These are phyloP conservation scores for Aureobasidium pullulans DNA, from an alignment of 2,329 filamentous ascomycete genomes.

Conservation along the genomic window DNA sequence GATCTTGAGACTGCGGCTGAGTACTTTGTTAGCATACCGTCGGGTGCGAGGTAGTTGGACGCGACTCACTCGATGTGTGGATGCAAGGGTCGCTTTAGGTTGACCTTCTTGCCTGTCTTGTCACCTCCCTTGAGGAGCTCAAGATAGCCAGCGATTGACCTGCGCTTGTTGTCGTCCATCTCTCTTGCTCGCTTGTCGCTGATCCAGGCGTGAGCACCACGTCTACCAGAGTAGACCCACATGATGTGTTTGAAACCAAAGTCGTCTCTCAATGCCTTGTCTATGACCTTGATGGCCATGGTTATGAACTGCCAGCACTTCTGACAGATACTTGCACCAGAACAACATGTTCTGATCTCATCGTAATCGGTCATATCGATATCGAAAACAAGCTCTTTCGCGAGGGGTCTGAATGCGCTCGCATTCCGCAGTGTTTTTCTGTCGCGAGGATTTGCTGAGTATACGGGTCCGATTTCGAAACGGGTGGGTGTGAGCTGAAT, in stretches of 20 bases:
- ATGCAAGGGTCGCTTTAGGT: conserved; percentile 75
- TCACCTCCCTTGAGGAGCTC: conserved; percentile 83
- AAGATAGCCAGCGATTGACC: conserved; percentile 80
- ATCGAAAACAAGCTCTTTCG: conserved; percentile 97
- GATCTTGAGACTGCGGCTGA: conserved; percentile 72
- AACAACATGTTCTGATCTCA: conserved; percentile 89
- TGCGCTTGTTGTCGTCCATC: conserved; percentile 78
- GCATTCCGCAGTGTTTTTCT: conserved; percentile 79
- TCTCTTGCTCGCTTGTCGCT: conserved; percentile 80
- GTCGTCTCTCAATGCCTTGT: conserved; percentile 79
- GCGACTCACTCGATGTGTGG: conserved; percentile 68
- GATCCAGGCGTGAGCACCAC: conserved; percentile 97
- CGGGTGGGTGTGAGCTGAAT: conserved; percentile 80
- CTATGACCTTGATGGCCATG: conserved; percentile 93
- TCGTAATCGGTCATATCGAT: conserved; percentile 99
- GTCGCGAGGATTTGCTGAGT: conserved; percentile 87
- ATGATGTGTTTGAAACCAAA: conserved; percentile 96
- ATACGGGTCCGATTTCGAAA: conserved; percentile 98
- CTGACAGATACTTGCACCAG: conserved; percentile 83
- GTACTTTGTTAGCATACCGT: background rate
- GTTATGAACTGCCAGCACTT: conserved; percentile 97
- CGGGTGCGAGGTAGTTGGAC: too few relatives aligned
- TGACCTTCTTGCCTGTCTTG: conserved; percentile 80
- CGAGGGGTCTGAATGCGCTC: conserved; percentile 73
- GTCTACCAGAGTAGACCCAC: conserved; percentile 96